Evolutionary conservation across 768 basidiomycete genomes (phyloP), one percentile per base, ranked within the genome.

Genomic region (Epithele typhae): DNA sequence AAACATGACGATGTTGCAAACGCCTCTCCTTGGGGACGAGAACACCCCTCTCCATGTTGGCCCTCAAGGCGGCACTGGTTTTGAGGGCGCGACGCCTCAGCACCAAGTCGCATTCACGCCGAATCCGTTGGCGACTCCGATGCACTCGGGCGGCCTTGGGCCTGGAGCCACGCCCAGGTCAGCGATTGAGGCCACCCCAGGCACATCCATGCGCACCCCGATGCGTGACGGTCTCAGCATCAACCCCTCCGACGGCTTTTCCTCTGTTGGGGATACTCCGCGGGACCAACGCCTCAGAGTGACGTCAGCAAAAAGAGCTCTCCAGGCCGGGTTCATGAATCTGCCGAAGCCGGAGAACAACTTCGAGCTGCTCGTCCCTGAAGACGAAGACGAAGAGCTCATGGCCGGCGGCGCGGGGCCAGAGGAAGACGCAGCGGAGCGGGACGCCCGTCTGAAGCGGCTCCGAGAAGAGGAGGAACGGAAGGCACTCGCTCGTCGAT

Each of bases 321-420:
- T 98, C 42, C 76, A 86, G 55, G 78, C 82, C 9, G 88, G 86
- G 5, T 97, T 98, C 68, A 76, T 76, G 68, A 82, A 65, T 50
- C 73, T 99, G 14, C 96, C 96, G 0, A 84, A 82, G 55, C 93
- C 96, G 0, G 92, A 97, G 69, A 97, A 98, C 64, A 95, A 98
- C 65, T 98, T 97, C 57, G 94, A 98, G 67, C 70, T 99, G 37
- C 77, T 94, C 35, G 82, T 95, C 8, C 91, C 90, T 2, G 94
- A 95, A 55, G 88, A 92, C 15, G 88, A 92, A 43, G 87, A 79
- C 10, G 77, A 73, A 9, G 74, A 66, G 1, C 69, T 63, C 19
- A 66, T 61, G 1, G 72, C 67, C 4, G 59, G 58, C 11, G 67
- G 53, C 43, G 60, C 55, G 17, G 46, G 79, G 40, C 68, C 76